phyloP scores from a whole-genome alignment of 192 early-diverging fungal genomes.

The Coemansia umbellata region DNA sequence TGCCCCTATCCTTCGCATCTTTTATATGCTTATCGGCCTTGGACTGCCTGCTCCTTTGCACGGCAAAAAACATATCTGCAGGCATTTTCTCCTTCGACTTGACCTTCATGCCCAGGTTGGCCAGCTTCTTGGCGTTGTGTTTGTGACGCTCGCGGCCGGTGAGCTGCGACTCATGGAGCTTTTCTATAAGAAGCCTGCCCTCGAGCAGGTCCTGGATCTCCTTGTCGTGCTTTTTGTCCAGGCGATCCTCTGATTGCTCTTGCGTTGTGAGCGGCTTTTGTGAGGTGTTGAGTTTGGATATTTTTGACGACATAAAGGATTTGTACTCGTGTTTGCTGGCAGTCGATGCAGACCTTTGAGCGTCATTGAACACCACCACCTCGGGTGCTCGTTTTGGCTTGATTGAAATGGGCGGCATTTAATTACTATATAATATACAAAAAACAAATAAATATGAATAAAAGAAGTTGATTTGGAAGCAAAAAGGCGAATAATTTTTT shows the following conservation, averaged over 20 bases:
- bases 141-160: conserved; percentile 37
- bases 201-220: conserved; percentile 32
- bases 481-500: too few species aligned
- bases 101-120: conserved; percentile 37
- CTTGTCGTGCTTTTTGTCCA: conserved; percentile 21
- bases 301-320: conserved; percentile 51
- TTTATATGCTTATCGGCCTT: conserved; percentile 16
- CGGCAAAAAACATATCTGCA: conserved; percentile 18
- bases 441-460: background rate
- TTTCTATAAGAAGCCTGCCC: conserved; percentile 35
- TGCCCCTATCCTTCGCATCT: conserved; percentile 38
- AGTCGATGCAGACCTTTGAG: background rate
- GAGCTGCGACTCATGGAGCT: conserved; percentile 44
- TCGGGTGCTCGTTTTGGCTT: conserved; percentile 19
- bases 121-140: conserved; percentile 36
- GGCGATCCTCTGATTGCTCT: conserved; percentile 60
- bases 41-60: conserved; percentile 8
- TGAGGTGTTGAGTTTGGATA: conserved; percentile 69
- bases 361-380: conserved; percentile 32
- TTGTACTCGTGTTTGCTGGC: conserved; percentile 35
- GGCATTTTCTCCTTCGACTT: conserved; percentile 39
- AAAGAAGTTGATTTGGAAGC: too few species aligned
- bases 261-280: conserved; percentile 74
- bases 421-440: background rate
- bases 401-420: conserved; percentile 14